Conservation (phyloP, 495 filamentous ascomycete species). For the Neurospora pannonica region DNA sequence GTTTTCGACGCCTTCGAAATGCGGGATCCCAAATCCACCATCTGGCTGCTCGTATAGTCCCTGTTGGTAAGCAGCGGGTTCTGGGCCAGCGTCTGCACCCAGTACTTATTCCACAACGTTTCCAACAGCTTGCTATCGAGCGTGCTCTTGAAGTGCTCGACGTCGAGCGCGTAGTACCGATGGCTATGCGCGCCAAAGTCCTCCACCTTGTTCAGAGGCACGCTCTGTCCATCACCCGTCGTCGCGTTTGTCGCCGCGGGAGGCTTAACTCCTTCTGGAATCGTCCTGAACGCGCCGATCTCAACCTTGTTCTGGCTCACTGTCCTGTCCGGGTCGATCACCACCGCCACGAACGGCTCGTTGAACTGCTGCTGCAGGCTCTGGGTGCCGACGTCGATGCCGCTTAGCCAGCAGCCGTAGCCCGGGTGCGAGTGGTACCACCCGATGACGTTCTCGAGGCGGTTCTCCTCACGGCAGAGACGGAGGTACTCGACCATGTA, state of each 20-base stretch:
- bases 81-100: conserved; percentile 96
- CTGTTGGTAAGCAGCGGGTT: conserved; percentile 86
- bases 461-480: conserved; percentile 62
- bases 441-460: conserved; percentile 84
- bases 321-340: conserved; percentile 95
- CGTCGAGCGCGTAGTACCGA: conserved; percentile 82
- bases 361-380: conserved; percentile 67
- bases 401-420: conserved; percentile 96
- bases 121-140: conserved; percentile 80
- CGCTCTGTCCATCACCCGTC: conserved; percentile 51
- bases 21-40: conserved; percentile 77
- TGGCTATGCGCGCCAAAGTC: conserved; percentile 91
- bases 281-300: conserved; percentile 94
- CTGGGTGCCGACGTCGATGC: conserved; percentile 91
- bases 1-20: conserved; percentile 49
- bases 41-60: conserved; percentile 87
- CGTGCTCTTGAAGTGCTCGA: conserved; percentile 86
- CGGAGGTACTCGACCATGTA: conserved; percentile 85
- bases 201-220: conserved; percentile 84
- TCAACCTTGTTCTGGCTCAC: conserved; percentile 93
- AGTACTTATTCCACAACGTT: conserved; percentile 98
- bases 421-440: conserved; percentile 99
- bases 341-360: conserved; percentile 91
- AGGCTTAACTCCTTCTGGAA: conserved; percentile 61
- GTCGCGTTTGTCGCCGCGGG: conserved; percentile 20